These are phyloP conservation scores for Stylosanthes scabra DNA, from an alignment of 331 rosid genomes.

Conservation along the genomic window DNA sequence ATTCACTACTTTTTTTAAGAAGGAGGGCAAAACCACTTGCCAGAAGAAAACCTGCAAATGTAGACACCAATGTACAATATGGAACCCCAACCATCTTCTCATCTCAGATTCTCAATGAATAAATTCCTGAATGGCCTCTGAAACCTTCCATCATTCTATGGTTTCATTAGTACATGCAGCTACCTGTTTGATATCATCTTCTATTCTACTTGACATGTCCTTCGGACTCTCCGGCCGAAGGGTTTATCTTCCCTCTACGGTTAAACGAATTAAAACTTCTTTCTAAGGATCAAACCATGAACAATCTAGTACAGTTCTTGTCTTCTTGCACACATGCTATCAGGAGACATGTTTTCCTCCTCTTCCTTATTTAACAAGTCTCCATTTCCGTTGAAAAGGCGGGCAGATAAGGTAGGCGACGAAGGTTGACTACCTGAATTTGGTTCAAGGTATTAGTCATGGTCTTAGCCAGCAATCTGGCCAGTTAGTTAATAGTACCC, in stretches of 20 bases:
- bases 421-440: slow-evolving; percentile 56
- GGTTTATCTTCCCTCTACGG: slow-evolving; percentile 12
- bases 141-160: slow-evolving; percentile 22
- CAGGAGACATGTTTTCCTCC: slow-evolving; percentile 57
- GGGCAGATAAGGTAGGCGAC: slow-evolving; percentile 66
- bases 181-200: slow-evolving; percentile 4
- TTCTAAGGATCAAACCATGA: slow-evolving; percentile 30
- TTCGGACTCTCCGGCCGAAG: slow-evolving; percentile 27
- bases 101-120: not conserved
- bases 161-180: slow-evolving; percentile 25
- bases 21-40: slow-evolving; percentile 29
- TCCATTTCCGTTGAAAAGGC: slow-evolving; percentile 68
- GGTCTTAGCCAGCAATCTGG: slow-evolving; percentile 24
- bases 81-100: slow-evolving; percentile 16
- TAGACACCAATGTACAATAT: slow-evolving; percentile 25
- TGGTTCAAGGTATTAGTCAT: slow-evolving; percentile 29
- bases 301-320: slow-evolving; percentile 55
- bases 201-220: slow-evolving; percentile 23
- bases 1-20: slow-evolving; percentile 26
- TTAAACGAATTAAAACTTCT: slow-evolving; percentile 12
- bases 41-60: slow-evolving; percentile 31
- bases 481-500: not conserved
- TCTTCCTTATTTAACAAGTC: slow-evolving; percentile 57
- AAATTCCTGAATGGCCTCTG: slow-evolving; percentile 36
- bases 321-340: slow-evolving; percentile 48